Conservation (phyloP, 2,329 filamentous ascomycete species). For the Colletotrichum orchidophilum region DNA sequence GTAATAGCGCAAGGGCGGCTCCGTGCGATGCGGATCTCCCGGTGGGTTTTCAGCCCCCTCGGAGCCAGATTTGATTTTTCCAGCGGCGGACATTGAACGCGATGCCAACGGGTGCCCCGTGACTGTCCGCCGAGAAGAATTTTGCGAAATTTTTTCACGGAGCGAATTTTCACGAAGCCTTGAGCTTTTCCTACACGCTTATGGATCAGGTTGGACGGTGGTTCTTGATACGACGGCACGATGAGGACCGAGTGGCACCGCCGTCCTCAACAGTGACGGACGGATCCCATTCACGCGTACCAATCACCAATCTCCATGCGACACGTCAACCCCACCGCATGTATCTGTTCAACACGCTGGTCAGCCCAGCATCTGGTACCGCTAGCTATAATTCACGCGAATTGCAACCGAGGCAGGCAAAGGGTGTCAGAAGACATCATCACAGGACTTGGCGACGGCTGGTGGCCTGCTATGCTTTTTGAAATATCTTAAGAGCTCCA, state of each 20-base stretch:
- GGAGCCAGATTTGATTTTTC: conserved; percentile 6
- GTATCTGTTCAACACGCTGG: background rate
- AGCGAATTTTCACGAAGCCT: background rate
- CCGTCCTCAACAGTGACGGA: background rate
- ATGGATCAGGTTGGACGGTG: background rate
- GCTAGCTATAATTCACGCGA: too few species aligned
- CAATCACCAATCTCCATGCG: background rate
- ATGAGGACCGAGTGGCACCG: background rate
- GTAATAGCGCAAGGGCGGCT: conserved; percentile 24
- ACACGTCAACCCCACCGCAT: background rate
- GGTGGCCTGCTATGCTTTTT: background rate
- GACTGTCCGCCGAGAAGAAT: background rate
- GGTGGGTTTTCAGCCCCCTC: conserved; percentile 11
- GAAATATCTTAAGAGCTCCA: background rate
- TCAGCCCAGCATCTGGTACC: background rate
- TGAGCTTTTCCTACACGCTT: background rate
- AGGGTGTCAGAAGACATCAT: background rate
- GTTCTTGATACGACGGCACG: background rate
- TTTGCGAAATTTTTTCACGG: background rate
- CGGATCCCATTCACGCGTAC: background rate
- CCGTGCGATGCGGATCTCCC: conserved; percentile 21
- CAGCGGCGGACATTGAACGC: conserved; percentile 2
- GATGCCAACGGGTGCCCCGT: background rate
- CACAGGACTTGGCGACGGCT: background rate
- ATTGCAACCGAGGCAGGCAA: too few species aligned